phyloP scores from a whole-genome alignment of 2,329 filamentous ascomycete species.

The Pseudocercospora pini-densiflorae region DNA sequence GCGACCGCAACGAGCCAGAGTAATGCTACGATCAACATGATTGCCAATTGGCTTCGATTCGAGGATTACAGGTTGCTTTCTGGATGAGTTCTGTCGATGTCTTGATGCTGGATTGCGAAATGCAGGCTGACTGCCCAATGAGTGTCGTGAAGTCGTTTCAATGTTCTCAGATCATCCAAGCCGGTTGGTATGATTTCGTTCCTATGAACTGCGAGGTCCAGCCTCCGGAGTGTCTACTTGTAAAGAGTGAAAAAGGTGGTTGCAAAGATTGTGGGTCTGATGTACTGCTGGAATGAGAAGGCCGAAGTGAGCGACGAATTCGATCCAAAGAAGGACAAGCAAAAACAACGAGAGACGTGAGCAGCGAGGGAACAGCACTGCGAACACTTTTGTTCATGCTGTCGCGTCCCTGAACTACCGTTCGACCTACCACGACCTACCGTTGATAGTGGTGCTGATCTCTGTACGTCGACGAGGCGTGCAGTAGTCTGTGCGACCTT shows the following conservation, averaged over 20 bases:
- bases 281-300: slow-evolving; percentile 1
- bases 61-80: neutral
- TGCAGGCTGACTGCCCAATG: neutral
- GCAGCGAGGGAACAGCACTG: neutral
- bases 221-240: neutral
- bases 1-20: neutral
- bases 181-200: neutral
- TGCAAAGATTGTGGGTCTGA: neutral
- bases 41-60: neutral
- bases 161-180: neutral
- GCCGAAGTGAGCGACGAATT: neutral
- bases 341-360: neutral
- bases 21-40: neutral
- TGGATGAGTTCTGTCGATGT: neutral
- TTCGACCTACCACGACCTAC: slow-evolving; percentile 7
- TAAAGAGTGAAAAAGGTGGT: neutral
- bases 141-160: neutral
- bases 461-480: neutral
- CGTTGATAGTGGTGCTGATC: slow-evolving; percentile 1
- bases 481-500: neutral
- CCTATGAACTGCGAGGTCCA: neutral
- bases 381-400: neutral
- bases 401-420: neutral
- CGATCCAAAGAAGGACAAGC: neutral
- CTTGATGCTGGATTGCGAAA: neutral